Evolutionary conservation across 1,284 basidiomycete genomes (phyloP), one percentile per base, ranked within the genome.

Genomic region (Moniliella sp.): DNA sequence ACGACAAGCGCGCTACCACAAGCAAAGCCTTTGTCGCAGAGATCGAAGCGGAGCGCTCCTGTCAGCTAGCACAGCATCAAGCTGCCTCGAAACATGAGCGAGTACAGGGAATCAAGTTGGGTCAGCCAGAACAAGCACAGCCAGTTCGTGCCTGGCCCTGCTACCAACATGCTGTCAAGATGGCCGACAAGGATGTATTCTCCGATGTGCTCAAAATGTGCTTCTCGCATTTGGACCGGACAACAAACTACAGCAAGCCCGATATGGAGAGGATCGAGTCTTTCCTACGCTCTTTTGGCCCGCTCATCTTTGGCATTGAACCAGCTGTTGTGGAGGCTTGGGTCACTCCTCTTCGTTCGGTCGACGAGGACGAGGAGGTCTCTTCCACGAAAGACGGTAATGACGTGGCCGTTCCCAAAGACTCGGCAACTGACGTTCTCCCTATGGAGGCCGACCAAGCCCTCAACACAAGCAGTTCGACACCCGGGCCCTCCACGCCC

Each of bases 1-100:
- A 80, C 57, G 91, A 99, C 67, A 94, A 93, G 71, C 93, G 93
- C 67, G 74, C 72, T 32, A 78, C 91, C 55, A 88, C 82, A 3
- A 70, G 76, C 29, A 94, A 88, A 64, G 69, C 76, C 40, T 78
- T 97, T 51, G 74, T 93, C 28, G 69, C 68, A 27, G 82, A 97
- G 50, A 80, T 94, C 49, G 86, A 94, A 63, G 62, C 67, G 27
- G 66, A 75, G 39, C 75, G 78, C 51, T 68, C 71, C 17, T 72
- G 75, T 52, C 78, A 84, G 62, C 74, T 50, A 57, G 35, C 43
- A 48, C 25, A 31, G 54, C 17, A 40, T 57, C 18, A 43, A 36
- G 21, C n/a, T n/a, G n/a, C n/a, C n/a, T n/a, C n/a, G n/a, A n/a
- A n/a, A n/a, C n/a, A n/a, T n/a, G n/a, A n/a, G n/a, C n/a, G n/a